phyloP scores from a whole-genome alignment of 768 basidiomycete species.

The Russula sp. region DNA sequence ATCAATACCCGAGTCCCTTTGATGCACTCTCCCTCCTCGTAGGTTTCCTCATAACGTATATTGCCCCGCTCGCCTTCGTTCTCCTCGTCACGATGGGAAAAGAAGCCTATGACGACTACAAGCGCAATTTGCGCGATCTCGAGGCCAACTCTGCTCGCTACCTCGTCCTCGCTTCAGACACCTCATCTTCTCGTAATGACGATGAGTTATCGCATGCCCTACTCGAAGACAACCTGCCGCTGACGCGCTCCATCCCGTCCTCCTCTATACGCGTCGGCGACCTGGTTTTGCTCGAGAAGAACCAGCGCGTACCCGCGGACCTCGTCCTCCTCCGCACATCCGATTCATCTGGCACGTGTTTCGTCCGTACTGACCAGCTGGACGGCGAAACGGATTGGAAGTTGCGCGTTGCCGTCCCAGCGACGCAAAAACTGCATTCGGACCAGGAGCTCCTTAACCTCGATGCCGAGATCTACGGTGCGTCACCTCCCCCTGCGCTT shows the following conservation, averaged over 20 bases:
- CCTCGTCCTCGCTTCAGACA: constrained; percentile 62
- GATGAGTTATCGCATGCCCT: constrained; percentile 28
- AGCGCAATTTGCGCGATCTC: constrained; percentile 82
- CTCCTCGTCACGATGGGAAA: constrained; percentile 95
- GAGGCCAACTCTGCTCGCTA: constrained; percentile 96
- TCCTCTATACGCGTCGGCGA: constrained; percentile 88
- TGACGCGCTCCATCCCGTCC: constrained; percentile 72
- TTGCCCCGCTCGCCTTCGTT: constrained; percentile 95
- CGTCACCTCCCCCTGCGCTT: constrained; percentile 26
- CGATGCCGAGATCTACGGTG: constrained; percentile 89
- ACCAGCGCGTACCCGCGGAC: constrained; percentile 94
- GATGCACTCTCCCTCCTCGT: neutral
- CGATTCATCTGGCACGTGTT: constrained; percentile 89
- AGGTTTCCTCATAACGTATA: constrained; percentile 95
- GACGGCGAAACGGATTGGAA: constrained; percentile 99
- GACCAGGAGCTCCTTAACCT: constrained; percentile 50
- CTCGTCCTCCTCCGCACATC: constrained; percentile 83
- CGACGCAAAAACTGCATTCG: constrained; percentile 68
- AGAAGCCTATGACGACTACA: constrained; percentile 98
- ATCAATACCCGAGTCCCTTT: neutral
- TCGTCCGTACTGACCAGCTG: constrained; percentile 95
- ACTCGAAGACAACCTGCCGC: constrained; percentile 8
- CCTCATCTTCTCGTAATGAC: constrained; percentile 23
- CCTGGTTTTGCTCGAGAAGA: constrained; percentile 89
- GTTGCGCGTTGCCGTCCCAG: constrained; percentile 79